Evolutionary conservation across 805 yeast genomes (phyloP), one percentile per base, ranked within the genome.

Genomic region (Candida peoriensis): DNA sequence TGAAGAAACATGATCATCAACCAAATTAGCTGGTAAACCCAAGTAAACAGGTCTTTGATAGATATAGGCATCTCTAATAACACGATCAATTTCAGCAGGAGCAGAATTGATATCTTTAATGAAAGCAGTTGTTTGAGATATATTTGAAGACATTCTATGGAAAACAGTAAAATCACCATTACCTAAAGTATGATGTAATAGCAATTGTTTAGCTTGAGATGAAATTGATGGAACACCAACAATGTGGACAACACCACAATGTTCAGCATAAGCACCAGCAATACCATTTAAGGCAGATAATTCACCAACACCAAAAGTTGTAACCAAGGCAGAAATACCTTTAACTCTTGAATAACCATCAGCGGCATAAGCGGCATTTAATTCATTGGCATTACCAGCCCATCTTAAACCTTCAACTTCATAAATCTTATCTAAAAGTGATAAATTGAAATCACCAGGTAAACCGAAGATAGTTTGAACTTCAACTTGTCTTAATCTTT

Each of bases 261-360:
- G 94, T 63, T 86, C 95, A 44, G 95, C 89, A 63, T 77, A 85
- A 34, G 93, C 70, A 50, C 95, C 95, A 29, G 89, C 95, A 55
- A 86, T 72, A 51, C 93, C 95, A 61, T 84, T 84, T 50, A 84
- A 67, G 10, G 94, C 90, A 20, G 83, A 73, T 54, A 84, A 70
- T 61, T 84, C 95, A 59, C 95, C 95, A 37, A 85, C 95, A 63
- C 95, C 95, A 58, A 85, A 85, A 33, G 95, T 85, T 58, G 95
- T 85, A 53, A 84, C 70, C 33, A 85, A 47, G 48, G 83, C 80
- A 42, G 82, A 74, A 56, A 84, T 63, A 40, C 89, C 81, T 63
- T 82, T 84, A 51, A 85, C 69, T 59, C 95, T 68, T 35, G 90
- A 78, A 66, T 85, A 85, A 45, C 95, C 95, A 61, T 85, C 95